Evolutionary conservation across 2,329 filamentous ascomycete genomes (phyloP).

Genomic region (Paracorniculantispora psalliotae): DNA sequence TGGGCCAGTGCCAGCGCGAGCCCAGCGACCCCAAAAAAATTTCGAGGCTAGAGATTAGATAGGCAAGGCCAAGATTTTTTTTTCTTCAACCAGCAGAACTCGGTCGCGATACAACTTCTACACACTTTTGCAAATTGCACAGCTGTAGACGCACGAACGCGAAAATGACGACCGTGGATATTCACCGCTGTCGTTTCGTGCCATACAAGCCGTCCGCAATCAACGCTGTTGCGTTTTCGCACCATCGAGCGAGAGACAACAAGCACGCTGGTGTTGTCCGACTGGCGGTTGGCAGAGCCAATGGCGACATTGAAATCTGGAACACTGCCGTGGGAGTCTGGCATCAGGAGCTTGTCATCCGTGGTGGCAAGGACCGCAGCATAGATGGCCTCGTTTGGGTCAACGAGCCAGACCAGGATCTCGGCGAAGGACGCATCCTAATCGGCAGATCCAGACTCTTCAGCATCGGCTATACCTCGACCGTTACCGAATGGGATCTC

Average conservation of each 20-base stretch:
- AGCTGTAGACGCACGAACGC: constrained; percentile 10
- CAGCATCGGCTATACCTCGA: constrained; percentile 90
- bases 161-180: constrained; percentile 62
- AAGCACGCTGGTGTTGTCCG: constrained; percentile 55
- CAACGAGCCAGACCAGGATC: constrained; percentile 71
- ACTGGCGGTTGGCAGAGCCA: constrained; percentile 84
- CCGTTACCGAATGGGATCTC: constrained; percentile 93
- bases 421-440: constrained; percentile 55
- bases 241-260: constrained; percentile 50
- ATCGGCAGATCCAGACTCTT: constrained; percentile 80
- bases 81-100: constrained; percentile 17
- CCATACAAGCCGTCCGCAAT: constrained; percentile 87
- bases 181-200: constrained; percentile 95
- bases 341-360: constrained; percentile 84
- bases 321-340: constrained; percentile 77
- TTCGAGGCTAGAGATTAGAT: constrained; percentile 18
- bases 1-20: neutral
- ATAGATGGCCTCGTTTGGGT: constrained; percentile 92
- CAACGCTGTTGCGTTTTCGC: constrained; percentile 91
- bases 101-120: neutral
- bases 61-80: constrained; percentile 22
- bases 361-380: constrained; percentile 77
- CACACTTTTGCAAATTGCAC: neutral
- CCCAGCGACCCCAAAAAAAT: constrained; percentile 24
- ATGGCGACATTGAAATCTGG: constrained; percentile 98